Percentiles rank a stretch among this genome's conserved stretches.
Evolutionary conservation across 2,329 filamentous ascomycete species (phyloP).

Genomic region (Sclerotinia sclerotiorum): DNA sequence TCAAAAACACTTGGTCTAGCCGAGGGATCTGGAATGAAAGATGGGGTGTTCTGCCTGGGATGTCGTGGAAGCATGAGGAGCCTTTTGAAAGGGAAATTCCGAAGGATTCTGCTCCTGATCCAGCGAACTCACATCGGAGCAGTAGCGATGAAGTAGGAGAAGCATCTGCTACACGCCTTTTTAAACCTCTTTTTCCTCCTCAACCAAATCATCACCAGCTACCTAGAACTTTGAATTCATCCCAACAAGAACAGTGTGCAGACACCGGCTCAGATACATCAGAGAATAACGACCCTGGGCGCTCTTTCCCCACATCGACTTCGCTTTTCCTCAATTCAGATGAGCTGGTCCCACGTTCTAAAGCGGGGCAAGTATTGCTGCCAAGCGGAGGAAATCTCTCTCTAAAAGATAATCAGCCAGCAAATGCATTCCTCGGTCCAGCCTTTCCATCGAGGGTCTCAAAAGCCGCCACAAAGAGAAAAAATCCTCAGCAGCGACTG

Average conservation of each 20-base stretch:
- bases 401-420: conserved; percentile 25
- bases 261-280: conserved; percentile 13
- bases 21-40: conserved; percentile 37
- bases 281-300: conserved; percentile 18
- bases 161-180: conserved; percentile 26
- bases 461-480: no score
- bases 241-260: conserved; percentile 20
- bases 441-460: no score
- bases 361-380: conserved; percentile 22
- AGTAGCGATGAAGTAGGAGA: conserved; percentile 24
- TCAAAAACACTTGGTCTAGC: conserved; percentile 38
- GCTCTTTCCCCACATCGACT: no score
- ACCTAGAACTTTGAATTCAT: conserved; percentile 4
- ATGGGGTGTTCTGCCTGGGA: conserved; percentile 40
- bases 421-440: no score
- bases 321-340: conserved; percentile 11
- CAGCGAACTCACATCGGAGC: conserved; percentile 28
- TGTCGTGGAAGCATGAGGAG: conserved; percentile 40
- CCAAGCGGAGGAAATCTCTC: conserved; percentile 20
- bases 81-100: conserved; percentile 26
- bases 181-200: conserved; percentile 26
- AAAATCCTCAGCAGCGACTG: no score
- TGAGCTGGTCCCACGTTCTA: conserved; percentile 21
- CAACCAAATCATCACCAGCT: conserved; percentile 26
- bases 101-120: conserved; percentile 15